phyloP scores from a whole-genome alignment of 768 basidiomycete species.

The Naganishia randhawae region DNA sequence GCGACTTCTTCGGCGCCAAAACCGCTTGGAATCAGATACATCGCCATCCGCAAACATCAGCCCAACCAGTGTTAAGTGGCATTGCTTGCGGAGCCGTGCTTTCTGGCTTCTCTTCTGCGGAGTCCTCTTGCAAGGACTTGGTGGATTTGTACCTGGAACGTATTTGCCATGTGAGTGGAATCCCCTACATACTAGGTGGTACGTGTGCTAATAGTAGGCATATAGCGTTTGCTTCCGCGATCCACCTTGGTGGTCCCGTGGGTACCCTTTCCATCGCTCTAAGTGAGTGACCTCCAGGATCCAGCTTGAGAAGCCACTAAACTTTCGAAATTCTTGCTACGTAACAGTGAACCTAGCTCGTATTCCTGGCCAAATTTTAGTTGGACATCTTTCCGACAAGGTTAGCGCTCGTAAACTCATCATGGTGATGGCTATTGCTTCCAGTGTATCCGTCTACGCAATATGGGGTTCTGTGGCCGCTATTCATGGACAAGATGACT shows the following conservation, averaged over 20 bases:
- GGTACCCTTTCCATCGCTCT: conserved; percentile 34
- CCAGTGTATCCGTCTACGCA: conserved; percentile 29
- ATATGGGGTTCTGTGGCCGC: conserved; percentile 33
- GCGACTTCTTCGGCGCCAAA: background rate
- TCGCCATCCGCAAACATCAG: background rate
- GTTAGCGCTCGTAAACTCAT: conserved; percentile 30
- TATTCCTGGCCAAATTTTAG: conserved; percentile 35
- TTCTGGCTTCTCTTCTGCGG: conserved; percentile 37
- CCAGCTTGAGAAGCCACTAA: background rate
- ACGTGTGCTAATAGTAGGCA: background rate
- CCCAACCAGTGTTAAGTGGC: conserved; percentile 30
- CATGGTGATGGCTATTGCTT: conserved; percentile 28
- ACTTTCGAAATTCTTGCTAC: background rate
- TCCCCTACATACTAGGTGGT: background rate
- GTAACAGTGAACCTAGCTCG: conserved; percentile 32
- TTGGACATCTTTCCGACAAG: conserved; percentile 34
- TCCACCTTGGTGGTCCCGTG: conserved; percentile 29
- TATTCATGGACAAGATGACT: conserved; percentile 16
- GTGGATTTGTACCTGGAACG: conserved; percentile 37
- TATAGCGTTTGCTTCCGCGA: conserved; percentile 33
- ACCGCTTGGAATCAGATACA: background rate
- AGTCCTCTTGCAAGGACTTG: conserved; percentile 33
- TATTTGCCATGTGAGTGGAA: conserved; percentile 34
- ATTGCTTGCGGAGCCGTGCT: conserved; percentile 22
- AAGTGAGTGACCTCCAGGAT: background rate